These are phyloP conservation scores for Planoprotostelium fungivorum DNA, from an alignment of 78 protist genomes.

Conservation along the genomic window DNA sequence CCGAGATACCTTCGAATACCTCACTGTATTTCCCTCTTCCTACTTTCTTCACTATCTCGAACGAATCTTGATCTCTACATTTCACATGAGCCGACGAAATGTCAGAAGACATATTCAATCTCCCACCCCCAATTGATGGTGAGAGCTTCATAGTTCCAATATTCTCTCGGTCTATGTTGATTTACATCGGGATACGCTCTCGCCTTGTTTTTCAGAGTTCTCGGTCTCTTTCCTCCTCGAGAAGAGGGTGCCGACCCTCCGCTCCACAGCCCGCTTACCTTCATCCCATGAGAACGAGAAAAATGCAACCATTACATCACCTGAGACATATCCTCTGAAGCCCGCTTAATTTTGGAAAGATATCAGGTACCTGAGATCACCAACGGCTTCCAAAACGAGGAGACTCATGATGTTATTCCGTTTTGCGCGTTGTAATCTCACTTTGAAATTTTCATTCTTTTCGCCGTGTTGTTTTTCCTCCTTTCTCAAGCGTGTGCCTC, in stretches of 20 bases:
- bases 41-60: conserved; percentile 88
- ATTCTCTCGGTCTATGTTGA: conserved; percentile 28
- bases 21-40: conserved; percentile 99
- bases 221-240: background rate
- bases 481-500: background rate
- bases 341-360: background rate
- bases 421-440: background rate
- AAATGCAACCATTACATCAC: background rate
- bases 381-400: background rate
- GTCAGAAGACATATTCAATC: background rate
- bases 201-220: conserved; percentile 32
- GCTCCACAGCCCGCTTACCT: background rate
- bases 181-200: conserved; percentile 41
- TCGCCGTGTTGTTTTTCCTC: background rate
- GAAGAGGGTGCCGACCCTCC: background rate
- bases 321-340: background rate
- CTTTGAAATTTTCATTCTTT: no score
- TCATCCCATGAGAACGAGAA: background rate
- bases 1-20: conserved; percentile 95
- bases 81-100: background rate
- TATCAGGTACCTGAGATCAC: background rate
- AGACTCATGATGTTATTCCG: background rate
- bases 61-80: conserved; percentile 74
- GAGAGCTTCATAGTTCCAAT: conserved; percentile 46
- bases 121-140: conserved; percentile 35